Evolutionary conservation across 768 basidiomycete species (phyloP).

Genomic region (Stropharia rugosoannulata): DNA sequence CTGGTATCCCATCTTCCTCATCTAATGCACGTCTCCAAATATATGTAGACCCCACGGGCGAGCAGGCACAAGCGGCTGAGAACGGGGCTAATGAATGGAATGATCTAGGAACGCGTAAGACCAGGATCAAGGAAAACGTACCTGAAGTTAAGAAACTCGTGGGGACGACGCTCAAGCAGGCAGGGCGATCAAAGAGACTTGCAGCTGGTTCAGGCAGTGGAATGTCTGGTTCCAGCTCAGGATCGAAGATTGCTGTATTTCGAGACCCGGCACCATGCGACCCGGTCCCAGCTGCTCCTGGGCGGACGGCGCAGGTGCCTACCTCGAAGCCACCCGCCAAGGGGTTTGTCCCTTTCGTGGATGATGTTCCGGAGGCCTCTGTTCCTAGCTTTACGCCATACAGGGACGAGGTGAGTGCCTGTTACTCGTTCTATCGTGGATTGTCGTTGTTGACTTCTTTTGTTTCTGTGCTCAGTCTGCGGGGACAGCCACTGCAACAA

Average conservation of each 20-base stretch:
- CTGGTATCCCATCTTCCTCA: slow-evolving; percentile 30
- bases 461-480: slow-evolving; percentile 17
- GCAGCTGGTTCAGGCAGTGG: slow-evolving; percentile 36
- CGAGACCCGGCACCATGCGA: slow-evolving; percentile 57
- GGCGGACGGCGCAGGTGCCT: slow-evolving; percentile 22
- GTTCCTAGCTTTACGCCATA: slow-evolving; percentile 70
- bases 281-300: slow-evolving; percentile 13
- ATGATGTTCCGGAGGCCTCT: slow-evolving; percentile 33
- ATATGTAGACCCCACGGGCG: slow-evolving; percentile 70
- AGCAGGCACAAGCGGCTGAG: slow-evolving; percentile 42
- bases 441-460: neutral
- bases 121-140: slow-evolving; percentile 77
- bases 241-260: slow-evolving; percentile 63
- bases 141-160: slow-evolving; percentile 67
- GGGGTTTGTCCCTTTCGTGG: slow-evolving; percentile 40
- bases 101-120: slow-evolving; percentile 76
- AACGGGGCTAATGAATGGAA: slow-evolving; percentile 56
- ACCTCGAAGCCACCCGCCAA: slow-evolving; percentile 32
- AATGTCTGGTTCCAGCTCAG: slow-evolving; percentile 27
- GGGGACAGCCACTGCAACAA: slow-evolving; percentile 27
- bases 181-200: slow-evolving; percentile 54
- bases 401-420: slow-evolving; percentile 60
- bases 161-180: slow-evolving; percentile 65
- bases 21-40: slow-evolving; percentile 63
- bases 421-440: neutral